These are phyloP conservation scores for Cyphellophora attinorum DNA, from an alignment of 2,329 filamentous ascomycete species.

Conservation along the genomic window DNA sequence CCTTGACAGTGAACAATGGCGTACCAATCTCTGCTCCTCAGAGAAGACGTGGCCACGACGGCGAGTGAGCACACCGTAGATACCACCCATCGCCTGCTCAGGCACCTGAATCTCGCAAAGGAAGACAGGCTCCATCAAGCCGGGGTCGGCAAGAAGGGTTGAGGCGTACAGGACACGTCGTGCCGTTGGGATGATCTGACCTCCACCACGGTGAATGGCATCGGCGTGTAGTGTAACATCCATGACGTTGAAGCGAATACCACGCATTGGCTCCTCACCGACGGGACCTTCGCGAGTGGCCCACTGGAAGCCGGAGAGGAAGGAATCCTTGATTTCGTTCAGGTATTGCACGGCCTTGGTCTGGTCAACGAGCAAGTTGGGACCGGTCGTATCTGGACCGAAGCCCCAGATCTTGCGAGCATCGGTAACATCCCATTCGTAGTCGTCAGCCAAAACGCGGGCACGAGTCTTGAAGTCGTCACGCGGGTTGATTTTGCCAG, in stretches of 20 bases:
- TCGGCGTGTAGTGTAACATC: conserved; percentile 99
- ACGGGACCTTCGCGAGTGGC: conserved; percentile 94
- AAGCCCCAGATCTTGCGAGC: conserved; percentile 99
- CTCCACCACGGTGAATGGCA: conserved; percentile 99
- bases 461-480: conserved; percentile 99
- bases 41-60: conserved; percentile 98
- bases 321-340: conserved; percentile 99
- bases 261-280: conserved; percentile 96
- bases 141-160: conserved; percentile 79
- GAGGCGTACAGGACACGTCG: conserved; percentile 96
- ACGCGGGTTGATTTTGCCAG: conserved; percentile 83
- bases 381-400: conserved; percentile 92
- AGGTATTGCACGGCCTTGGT: conserved; percentile 99
- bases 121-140: conserved; percentile 94
- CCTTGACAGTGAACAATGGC: conserved; percentile 98
- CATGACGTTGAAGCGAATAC: conserved; percentile 95
- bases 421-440: conserved; percentile 98
- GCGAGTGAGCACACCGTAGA: conserved; percentile 97
- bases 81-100: conserved; percentile 98
- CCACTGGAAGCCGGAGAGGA: conserved; percentile 99
- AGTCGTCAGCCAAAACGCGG: conserved; percentile 89
- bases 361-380: conserved; percentile 98
- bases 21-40: conserved; percentile 98
- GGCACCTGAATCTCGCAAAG: conserved; percentile 98
- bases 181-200: conserved; percentile 95